These are phyloP conservation scores for Miscanthus sacchariflorus DNA, from an alignment of 202 grass and related monocot species.

Conservation along the genomic window DNA sequence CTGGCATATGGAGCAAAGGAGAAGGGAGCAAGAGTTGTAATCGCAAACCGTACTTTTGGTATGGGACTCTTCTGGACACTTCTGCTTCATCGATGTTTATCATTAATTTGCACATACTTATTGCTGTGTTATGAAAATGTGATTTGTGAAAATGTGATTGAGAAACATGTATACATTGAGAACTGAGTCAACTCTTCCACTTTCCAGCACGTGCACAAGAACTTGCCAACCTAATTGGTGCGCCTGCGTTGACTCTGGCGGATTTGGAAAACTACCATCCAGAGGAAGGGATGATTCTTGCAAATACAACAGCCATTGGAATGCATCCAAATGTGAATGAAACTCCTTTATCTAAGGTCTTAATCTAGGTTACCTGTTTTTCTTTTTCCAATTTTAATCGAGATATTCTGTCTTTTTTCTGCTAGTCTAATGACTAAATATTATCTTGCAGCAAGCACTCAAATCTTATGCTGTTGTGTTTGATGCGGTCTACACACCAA, in stretches of 20 bases:
- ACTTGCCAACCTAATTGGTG: conserved; percentile 83
- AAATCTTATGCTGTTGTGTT: conserved; percentile 87
- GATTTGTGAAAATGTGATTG: conserved; percentile 10
- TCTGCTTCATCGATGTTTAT: conserved; percentile 13
- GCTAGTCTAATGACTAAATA: conserved; percentile 21
- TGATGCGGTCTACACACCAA: conserved; percentile 95
- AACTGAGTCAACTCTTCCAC: conserved; percentile 18
- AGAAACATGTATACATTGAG: conserved; percentile 19
- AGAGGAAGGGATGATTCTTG: conserved; percentile 95
- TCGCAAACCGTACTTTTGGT: conserved; percentile 97
- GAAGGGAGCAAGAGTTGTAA: conserved; percentile 92
- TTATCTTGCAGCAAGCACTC: conserved; percentile 80
- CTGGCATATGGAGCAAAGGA: conserved; percentile 95
- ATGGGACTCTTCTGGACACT: conserved; percentile 35
- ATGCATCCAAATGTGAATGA: conserved; percentile 95
- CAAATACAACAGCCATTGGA: conserved; percentile 96
- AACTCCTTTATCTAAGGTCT: conserved; percentile 92
- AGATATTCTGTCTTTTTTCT: conserved; percentile 1
- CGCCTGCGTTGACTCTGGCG: conserved; percentile 74
- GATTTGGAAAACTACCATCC: conserved; percentile 95
- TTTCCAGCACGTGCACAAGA: conserved; percentile 82
- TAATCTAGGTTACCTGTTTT: conserved; percentile 14
- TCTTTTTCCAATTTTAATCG: not conserved
- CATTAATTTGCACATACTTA: not conserved
- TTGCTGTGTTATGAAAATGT: conserved; percentile 19